These are phyloP conservation scores for Diddensiella transvaalensis DNA, from an alignment of 805 yeast species.

Conservation along the genomic window DNA sequence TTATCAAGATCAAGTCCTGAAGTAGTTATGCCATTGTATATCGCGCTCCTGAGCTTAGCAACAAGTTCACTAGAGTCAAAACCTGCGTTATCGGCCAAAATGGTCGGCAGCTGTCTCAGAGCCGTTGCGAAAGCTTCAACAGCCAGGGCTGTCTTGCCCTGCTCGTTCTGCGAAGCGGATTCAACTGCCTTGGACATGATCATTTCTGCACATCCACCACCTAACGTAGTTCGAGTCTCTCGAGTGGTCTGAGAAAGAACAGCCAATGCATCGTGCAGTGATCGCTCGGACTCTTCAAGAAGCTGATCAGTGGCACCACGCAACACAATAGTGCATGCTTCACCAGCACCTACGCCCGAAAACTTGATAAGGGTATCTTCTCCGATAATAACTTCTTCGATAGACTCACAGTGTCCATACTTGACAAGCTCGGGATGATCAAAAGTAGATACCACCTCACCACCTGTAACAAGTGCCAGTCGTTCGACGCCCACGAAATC, in stretches of 20 bases:
- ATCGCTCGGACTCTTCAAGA: conserved; percentile 94
- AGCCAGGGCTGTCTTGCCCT: conserved; percentile 91
- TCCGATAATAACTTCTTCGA: conserved; percentile 91
- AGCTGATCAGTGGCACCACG: conserved; percentile 98
- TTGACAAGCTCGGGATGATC: conserved; percentile 85
- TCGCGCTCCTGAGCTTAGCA: conserved; percentile 81
- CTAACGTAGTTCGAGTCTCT: conserved; percentile 86
- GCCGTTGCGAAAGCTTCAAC: conserved; percentile 94
- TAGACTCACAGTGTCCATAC: conserved; percentile 81
- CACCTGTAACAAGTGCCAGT: conserved; percentile 94
- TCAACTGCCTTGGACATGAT: conserved; percentile 97
- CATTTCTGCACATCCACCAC: conserved; percentile 96
- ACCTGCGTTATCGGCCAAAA: conserved; percentile 96
- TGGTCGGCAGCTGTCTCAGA: conserved; percentile 89
- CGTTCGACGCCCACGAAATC: conserved; percentile 98
- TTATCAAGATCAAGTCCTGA: conserved; percentile 84
- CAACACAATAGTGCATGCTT: conserved; percentile 92
- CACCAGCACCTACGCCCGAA: conserved; percentile 92
- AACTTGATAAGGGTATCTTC: conserved; percentile 88
- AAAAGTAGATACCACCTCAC: conserved; percentile 95
- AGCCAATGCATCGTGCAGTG: conserved; percentile 93
- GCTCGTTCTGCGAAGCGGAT: conserved; percentile 82
- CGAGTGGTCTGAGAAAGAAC: conserved; percentile 92
- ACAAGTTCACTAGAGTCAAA: conserved; percentile 90
- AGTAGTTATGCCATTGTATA: conserved; percentile 87